These are phyloP conservation scores for Luvunga scandens DNA, from an alignment of 345 rosid species.

Conservation along the genomic window DNA sequence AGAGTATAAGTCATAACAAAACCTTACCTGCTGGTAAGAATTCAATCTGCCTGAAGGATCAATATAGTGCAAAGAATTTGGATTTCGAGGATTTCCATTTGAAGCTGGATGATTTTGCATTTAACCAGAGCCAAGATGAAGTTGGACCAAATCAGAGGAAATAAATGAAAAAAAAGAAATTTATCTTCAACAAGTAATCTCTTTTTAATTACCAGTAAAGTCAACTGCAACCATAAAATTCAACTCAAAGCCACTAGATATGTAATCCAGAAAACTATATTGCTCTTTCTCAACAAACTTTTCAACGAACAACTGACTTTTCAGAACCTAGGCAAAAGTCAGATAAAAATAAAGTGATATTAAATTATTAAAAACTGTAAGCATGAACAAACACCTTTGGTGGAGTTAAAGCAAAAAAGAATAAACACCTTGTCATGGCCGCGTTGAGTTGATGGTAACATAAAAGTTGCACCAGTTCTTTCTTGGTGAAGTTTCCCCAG, in stretches of 20 bases:
- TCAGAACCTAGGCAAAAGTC: constrained; percentile 43
- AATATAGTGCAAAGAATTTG: constrained; percentile 75
- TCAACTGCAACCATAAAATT: constrained; percentile 95
- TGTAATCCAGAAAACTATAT: constrained; percentile 77
- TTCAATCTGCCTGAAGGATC: constrained; percentile 77
- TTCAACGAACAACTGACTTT: constrained; percentile 78
- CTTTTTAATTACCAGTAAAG: constrained; percentile 62
- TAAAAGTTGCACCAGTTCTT: constrained; percentile 45
- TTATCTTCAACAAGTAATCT: not conserved
- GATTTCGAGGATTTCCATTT: constrained; percentile 69
- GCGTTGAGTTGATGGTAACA: constrained; percentile 31
- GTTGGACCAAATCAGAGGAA: not conserved
- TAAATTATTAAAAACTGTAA: not conserved
- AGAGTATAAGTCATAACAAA: not conserved
- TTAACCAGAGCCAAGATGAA: not conserved
- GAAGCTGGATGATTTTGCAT: constrained; percentile 52
- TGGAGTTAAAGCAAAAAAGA: not conserved
- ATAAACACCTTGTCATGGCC: constrained; percentile 61
- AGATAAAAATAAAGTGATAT: not conserved
- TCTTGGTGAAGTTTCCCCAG: constrained; percentile 58
- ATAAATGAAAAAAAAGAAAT: not conserved
- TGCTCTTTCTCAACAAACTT: constrained; percentile 59
- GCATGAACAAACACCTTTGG: constrained; percentile 44
- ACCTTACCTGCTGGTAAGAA: constrained; percentile 71
- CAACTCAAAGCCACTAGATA: constrained; percentile 77